A percentile compares a stretch with the other conserved stretches of the same genome.
Evolutionary conservation across 345 rosid species (phyloP).

Genomic region (Tarenaya hassleriana): DNA sequence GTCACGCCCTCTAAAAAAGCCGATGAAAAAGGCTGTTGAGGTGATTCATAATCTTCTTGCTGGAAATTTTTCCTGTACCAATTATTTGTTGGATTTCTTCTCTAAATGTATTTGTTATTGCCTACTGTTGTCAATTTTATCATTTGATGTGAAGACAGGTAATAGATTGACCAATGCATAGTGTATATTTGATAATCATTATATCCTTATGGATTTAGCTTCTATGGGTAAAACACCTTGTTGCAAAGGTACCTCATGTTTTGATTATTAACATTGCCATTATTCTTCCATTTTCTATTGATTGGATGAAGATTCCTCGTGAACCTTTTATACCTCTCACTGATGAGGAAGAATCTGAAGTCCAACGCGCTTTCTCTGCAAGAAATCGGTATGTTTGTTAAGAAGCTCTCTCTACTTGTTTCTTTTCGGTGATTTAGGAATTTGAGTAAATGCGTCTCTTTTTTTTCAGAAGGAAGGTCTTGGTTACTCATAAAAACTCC

Average conservation of each 20-base stretch:
- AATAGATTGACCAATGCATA: no score
- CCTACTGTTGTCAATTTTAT: not conserved
- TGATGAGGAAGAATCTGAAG: constrained; percentile 59
- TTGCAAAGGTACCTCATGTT: not conserved
- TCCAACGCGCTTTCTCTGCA: constrained; percentile 45
- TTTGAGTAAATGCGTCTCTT: constrained; percentile 9
- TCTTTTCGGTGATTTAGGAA: not conserved
- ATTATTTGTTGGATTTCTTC: constrained; percentile 18
- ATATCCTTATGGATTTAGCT: no score
- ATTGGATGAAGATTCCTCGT: constrained; percentile 43
- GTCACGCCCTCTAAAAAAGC: constrained; percentile 41
- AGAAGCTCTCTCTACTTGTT: no score
- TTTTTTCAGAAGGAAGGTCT: constrained; percentile 47
- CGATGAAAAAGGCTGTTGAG: constrained; percentile 36
- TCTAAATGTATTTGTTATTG: not conserved
- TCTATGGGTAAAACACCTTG: no score
- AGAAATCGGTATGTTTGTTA: constrained; percentile 45
- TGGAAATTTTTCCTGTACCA: not conserved
- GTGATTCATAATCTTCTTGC: constrained; percentile 15
- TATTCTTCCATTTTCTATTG: constrained; percentile 20
- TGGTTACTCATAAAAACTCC: constrained; percentile 55
- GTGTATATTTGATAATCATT: no score
- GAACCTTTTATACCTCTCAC: constrained; percentile 72
- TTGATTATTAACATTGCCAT: no score
- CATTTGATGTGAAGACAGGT: not conserved